Conservation (phyloP, 805 yeast genomes). For the Monosporozyma aerobia region DNA sequence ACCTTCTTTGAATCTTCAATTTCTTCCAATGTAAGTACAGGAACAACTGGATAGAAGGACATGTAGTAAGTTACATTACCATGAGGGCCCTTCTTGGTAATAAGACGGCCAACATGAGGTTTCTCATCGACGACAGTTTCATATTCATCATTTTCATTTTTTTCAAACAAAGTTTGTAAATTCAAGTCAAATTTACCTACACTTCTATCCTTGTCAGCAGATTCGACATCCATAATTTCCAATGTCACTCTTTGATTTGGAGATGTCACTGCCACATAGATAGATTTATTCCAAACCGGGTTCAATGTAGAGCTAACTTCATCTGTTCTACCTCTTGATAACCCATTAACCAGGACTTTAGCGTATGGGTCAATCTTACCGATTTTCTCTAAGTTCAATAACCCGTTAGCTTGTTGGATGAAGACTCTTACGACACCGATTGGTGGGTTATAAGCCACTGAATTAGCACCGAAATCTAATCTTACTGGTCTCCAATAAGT, state of each 20-base stretch:
- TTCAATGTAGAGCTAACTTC: slow-evolving; percentile 55
- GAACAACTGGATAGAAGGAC: slow-evolving; percentile 76
- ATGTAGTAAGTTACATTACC: slow-evolving; percentile 68
- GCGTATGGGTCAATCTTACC: slow-evolving; percentile 92
- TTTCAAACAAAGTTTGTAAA: slow-evolving; percentile 56
- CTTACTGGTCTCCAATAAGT: slow-evolving; percentile 84
- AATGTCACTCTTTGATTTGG: slow-evolving; percentile 72
- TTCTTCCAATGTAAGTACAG: slow-evolving; percentile 72
- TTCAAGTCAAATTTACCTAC: slow-evolving; percentile 74
- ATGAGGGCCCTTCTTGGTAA: slow-evolving; percentile 71
- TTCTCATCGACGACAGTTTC: slow-evolving; percentile 49
- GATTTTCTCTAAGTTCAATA: slow-evolving; percentile 76
- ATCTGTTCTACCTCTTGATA: slow-evolving; percentile 67
- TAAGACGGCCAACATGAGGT: slow-evolving; percentile 51
- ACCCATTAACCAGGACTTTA: slow-evolving; percentile 68
- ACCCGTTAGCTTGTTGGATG: slow-evolving; percentile 59
- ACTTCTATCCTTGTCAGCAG: slow-evolving; percentile 69
- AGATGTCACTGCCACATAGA: slow-evolving; percentile 75
- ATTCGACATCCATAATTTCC: slow-evolving; percentile 90
- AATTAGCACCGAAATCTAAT: slow-evolving; percentile 54
- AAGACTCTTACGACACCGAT: slow-evolving; percentile 80
- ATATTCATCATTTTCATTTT: slow-evolving; percentile 50
- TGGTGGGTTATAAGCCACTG: slow-evolving; percentile 85
- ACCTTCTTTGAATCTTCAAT: slow-evolving; percentile 45
- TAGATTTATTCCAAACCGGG: slow-evolving; percentile 79